A percentile compares a stretch with the other conserved stretches of the same genome.
These are phyloP conservation scores for Syncephalis plumigaleata DNA, from an alignment of 371 early-diverging fungal genomes.

Conservation along the genomic window DNA sequence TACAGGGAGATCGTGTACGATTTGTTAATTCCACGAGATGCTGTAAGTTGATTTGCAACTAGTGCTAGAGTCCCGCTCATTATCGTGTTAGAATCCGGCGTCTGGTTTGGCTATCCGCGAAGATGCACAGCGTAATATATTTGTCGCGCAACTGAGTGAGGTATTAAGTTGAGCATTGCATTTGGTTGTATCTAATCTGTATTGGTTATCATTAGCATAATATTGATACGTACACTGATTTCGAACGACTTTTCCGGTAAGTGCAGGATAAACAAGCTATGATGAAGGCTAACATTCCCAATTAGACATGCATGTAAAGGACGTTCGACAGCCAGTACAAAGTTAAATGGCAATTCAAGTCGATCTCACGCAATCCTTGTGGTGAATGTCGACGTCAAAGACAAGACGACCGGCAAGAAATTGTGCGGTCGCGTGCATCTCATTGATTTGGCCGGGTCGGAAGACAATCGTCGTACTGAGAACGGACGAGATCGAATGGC, in stretches of 20 bases:
- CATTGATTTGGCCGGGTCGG: constrained; percentile 60
- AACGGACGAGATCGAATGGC: constrained; percentile 39
- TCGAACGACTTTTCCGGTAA: constrained; percentile 20
- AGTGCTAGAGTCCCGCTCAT: too few species aligned
- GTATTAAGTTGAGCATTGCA: too few species aligned
- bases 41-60: constrained; percentile 11
- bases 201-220: too few species aligned
- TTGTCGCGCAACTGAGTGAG: constrained; percentile 32
- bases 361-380: constrained; percentile 44
- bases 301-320: constrained; percentile 20
- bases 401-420: constrained; percentile 4
- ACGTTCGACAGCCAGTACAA: constrained; percentile 44
- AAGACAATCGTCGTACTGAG: constrained; percentile 54
- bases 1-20: constrained; percentile 43
- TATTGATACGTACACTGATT: constrained; percentile 25
- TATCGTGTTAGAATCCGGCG: background rate
- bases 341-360: constrained; percentile 37
- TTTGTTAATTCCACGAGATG: constrained; percentile 21
- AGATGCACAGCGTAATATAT: constrained; percentile 24
- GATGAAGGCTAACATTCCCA: too few species aligned
- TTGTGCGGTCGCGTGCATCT: constrained; percentile 25
- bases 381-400: constrained; percentile 11
- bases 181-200: too few species aligned
- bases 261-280: constrained; percentile 2
- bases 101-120: constrained; percentile 27